phyloP scores from a whole-genome alignment of 805 yeast species.

The Metschnikowia lachancei region DNA sequence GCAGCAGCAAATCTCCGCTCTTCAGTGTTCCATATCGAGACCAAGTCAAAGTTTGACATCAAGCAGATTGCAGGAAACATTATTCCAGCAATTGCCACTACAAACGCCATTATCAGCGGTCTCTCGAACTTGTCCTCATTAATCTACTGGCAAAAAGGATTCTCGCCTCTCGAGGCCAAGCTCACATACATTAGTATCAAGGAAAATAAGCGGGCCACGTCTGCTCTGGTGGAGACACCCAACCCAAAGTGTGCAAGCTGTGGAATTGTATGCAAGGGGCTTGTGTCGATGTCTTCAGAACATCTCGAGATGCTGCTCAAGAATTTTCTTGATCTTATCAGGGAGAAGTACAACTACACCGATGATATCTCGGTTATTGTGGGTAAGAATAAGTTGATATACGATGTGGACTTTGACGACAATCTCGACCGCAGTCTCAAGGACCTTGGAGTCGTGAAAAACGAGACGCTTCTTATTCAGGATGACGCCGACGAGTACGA shows the following conservation, averaged over 20 bases:
- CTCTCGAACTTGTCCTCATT: conserved; percentile 74
- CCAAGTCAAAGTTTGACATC: conserved; percentile 76
- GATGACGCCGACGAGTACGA: conserved; percentile 76
- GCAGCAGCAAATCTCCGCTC: conserved; percentile 83
- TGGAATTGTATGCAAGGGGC: conserved; percentile 39
- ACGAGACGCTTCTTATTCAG: conserved; percentile 64
- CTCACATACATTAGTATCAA: conserved; percentile 43
- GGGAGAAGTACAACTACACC: conserved; percentile 48
- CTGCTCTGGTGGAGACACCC: conserved; percentile 61
- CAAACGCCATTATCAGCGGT: conserved; percentile 94
- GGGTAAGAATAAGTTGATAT: conserved; percentile 59
- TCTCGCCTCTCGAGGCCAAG: conserved; percentile 27
- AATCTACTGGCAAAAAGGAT: conserved; percentile 40
- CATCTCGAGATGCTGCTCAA: conserved; percentile 45
- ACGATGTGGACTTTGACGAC: conserved; percentile 88
- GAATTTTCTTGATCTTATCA: conserved; percentile 51
- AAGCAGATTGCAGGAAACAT: conserved; percentile 97
- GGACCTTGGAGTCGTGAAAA: conserved; percentile 52
- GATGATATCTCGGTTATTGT: conserved; percentile 59
- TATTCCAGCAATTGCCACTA: conserved; percentile 97
- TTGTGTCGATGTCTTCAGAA: conserved; percentile 24
- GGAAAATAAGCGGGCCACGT: conserved; percentile 61
- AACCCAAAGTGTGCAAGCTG: conserved; percentile 72
- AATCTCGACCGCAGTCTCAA: conserved; percentile 49
- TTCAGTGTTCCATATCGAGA: conserved; percentile 62